Conservation (phyloP, 192 early-diverging fungal species). For the Linnemannia elongata region DNA sequence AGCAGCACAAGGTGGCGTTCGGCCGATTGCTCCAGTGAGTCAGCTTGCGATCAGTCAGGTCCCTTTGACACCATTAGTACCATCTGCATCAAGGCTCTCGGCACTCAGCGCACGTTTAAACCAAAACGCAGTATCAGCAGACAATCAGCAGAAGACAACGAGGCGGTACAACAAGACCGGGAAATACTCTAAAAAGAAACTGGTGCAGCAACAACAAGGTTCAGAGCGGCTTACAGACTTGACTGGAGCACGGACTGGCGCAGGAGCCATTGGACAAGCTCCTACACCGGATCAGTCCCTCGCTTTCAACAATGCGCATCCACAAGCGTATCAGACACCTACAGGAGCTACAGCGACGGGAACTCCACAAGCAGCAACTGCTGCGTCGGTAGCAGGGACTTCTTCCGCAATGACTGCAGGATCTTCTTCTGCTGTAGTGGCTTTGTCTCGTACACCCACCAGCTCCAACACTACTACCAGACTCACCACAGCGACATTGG, state of each 20-base stretch:
- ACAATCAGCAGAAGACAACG: conserved; percentile 59
- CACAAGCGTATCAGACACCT: conserved; percentile 22
- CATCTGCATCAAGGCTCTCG: neutral
- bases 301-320: conserved; percentile 18
- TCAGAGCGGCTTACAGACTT: neutral
- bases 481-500: neutral
- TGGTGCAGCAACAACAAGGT: conserved; percentile 33
- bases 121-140: neutral
- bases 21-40: conserved; percentile 29
- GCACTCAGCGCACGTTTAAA: neutral
- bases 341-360: conserved; percentile 14
- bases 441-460: neutral
- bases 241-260: neutral
- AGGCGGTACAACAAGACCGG: conserved; percentile 72
- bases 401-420: neutral
- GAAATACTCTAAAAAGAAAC: conserved; percentile 70
- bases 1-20: conserved; percentile 10
- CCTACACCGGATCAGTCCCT: neutral
- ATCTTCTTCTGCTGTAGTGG: neutral
- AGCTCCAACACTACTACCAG: neutral
- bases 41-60: neutral
- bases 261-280: neutral
- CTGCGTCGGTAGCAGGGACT: neutral
- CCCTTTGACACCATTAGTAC: neutral
- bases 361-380: neutral